Base-by-base conservation (phyloP, 2,329 filamentous ascomycete species). In the Chrysoporthe cubensis region DNA sequence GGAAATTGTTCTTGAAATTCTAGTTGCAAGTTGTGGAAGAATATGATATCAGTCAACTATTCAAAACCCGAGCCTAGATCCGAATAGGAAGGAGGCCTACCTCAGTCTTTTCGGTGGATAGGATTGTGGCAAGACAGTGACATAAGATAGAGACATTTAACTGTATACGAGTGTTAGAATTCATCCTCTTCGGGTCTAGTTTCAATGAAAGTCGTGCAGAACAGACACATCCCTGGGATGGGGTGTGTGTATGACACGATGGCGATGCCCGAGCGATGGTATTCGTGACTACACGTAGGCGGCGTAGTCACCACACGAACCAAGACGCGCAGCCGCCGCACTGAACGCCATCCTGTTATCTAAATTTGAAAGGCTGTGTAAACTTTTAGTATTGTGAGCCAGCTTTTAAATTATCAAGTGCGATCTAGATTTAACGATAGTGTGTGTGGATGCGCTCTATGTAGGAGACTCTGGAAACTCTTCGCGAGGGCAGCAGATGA, bases 51-150 rank as follows among this genome's bases (percentile, higher is more conserved):
- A 46, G 37, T 26, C 43, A 46, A 46, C 4, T 32, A 18, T 61
- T 57, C n/a, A 37, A 64, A 64, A 26, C 62, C 62, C 62, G 62
- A 57, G 42, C 18, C 62, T 64, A 64, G 16, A 8, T 64, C 52
- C 26, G 34, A 37, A 21, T 34, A 64, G 62, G 62, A 42, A 64
- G 62, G 62, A 64, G 52, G 43, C 42, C 26, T 14, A 46, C 59
- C 21, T 48, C 26, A 18, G n/a, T 9, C 16, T 61, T n/a, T 18
- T 46, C 59, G 14, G 37, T 46, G 14, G 43, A 14, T 14, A 44
- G n/a, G 40, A 26, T 21, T 9, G 14, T 14, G 50, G 34, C 21
- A 48, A 48, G 59, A 21, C 26, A 40, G 32, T 32, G 34, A n/a
- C 34, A 44, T 7, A 18, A 13, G 1, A 44, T 6, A 6, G 2